A percentile compares a stretch with the other conserved stretches of the same genome.
These are phyloP conservation scores for Ophiostoma fasciatum DNA, from an alignment of 2,329 filamentous ascomycete genomes.

Conservation along the genomic window DNA sequence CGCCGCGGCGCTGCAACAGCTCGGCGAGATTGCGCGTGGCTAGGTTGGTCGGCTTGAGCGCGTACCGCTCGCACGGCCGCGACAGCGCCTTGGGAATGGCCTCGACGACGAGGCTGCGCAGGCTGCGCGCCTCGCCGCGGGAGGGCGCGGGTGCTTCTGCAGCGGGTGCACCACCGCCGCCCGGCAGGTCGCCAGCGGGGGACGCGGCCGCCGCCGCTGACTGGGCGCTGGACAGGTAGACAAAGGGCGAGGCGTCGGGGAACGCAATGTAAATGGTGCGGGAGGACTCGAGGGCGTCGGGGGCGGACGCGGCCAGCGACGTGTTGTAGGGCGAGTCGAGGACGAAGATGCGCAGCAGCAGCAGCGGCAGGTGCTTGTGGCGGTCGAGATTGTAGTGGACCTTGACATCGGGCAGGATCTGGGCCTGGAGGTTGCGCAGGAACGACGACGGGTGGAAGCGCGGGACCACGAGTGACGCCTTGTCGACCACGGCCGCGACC, in stretches of 20 bases:
- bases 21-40: conserved; percentile 57
- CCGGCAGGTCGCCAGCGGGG: conserved; percentile 9
- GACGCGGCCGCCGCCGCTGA: conserved; percentile 11
- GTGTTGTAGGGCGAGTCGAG: conserved; percentile 69
- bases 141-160: conserved; percentile 6
- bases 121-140: conserved; percentile 42
- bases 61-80: conserved; percentile 55
- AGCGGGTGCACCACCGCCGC: too few species aligned
- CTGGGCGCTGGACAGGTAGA: conserved; percentile 48
- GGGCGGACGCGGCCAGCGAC: conserved; percentile 26
- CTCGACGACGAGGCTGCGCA: conserved; percentile 58
- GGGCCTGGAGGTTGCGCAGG: conserved; percentile 56
- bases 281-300: conserved; percentile 43
- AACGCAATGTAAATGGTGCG: conserved; percentile 69
- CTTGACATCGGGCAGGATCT: conserved; percentile 66
- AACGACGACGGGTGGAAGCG: conserved; percentile 73
- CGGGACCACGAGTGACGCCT: conserved; percentile 38
- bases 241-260: conserved; percentile 61
- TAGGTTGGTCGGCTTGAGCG: conserved; percentile 52
- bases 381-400: conserved; percentile 69
- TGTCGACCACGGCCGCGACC: conserved; percentile 27
- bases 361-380: conserved; percentile 51
- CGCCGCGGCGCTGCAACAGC: conserved; percentile 53
- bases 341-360: conserved; percentile 65
- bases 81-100: conserved; percentile 75